Evolutionary conservation across 225 moss, liverwort and hornwort genomes (phyloP).

Genomic region (Climacium dendroides): DNA sequence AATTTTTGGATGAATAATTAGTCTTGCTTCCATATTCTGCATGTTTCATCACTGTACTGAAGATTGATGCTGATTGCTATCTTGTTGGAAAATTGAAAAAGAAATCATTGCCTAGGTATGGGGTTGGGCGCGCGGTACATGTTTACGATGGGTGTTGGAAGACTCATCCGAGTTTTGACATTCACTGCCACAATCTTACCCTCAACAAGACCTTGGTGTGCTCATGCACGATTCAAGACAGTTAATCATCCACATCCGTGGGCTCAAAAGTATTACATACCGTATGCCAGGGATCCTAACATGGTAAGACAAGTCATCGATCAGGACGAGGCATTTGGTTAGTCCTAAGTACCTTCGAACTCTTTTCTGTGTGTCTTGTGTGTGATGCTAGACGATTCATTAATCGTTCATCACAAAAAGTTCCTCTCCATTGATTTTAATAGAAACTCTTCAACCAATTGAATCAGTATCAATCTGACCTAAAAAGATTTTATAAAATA

Average conservation of each 20-base stretch:
- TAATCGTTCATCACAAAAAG: background rate
- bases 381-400: background rate
- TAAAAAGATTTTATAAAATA: background rate
- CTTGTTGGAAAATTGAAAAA: background rate
- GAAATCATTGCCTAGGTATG: conserved; percentile 24
- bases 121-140: conserved; percentile 78
- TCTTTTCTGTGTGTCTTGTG: background rate
- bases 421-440: background rate
- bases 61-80: background rate
- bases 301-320: conserved; percentile 49
- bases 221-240: conserved; percentile 51
- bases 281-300: conserved; percentile 52
- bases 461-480: background rate
- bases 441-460: background rate
- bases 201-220: conserved; percentile 88
- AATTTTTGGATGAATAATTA: background rate
- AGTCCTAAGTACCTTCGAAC: background rate
- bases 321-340: conserved; percentile 51
- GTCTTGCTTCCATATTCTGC: background rate
- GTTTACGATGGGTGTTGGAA: conserved; percentile 80
- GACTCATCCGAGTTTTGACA: conserved; percentile 68
- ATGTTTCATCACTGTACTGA: background rate
- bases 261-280: conserved; percentile 82
- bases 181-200: conserved; percentile 75
- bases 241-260: conserved; percentile 72